Percentiles rank a stretch among this genome's conserved stretches.
Conservation (phyloP, 2,329 filamentous ascomycete species). For the Aspergillus sp. region DNA sequence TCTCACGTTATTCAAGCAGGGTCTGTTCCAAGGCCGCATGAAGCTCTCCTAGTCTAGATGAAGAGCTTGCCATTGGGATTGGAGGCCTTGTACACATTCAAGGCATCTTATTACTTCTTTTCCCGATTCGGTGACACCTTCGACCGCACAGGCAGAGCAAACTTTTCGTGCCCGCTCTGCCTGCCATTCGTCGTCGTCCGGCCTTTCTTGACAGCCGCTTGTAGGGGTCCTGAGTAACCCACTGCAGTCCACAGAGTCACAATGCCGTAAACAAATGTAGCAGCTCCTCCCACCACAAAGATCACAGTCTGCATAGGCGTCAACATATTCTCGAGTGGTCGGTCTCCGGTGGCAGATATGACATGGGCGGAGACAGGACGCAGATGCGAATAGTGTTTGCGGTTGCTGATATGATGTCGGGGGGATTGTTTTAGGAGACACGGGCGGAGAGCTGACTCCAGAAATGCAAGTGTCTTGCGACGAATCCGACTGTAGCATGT, state of each 20-base stretch:
- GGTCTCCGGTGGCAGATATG: conserved; percentile 47
- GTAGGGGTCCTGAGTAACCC: conserved; percentile 11
- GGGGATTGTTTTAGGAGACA: conserved; percentile 24
- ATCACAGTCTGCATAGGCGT: conserved; percentile 46
- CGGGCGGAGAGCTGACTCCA: conserved; percentile 22
- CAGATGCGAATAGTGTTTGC: conserved; percentile 22
- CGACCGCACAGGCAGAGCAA: conserved; percentile 44
- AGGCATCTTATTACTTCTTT: conserved; percentile 41
- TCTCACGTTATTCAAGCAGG: neutral
- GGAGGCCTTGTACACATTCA: conserved; percentile 34
- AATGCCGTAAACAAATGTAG: conserved; percentile 46
- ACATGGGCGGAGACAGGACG: conserved; percentile 39
- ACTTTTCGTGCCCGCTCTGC: conserved; percentile 32
- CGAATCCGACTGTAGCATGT: conserved; percentile 1
- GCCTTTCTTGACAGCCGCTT: conserved; percentile 6
- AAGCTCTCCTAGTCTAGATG: neutral
- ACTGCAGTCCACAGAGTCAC: conserved; percentile 36
- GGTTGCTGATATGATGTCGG: conserved; percentile 24
- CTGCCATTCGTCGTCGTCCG: neutral
- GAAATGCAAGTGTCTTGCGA: conserved; percentile 10
- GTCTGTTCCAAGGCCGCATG: neutral
- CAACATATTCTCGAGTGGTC: conserved; percentile 41
- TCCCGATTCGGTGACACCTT: conserved; percentile 40
- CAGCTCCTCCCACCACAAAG: conserved; percentile 42
- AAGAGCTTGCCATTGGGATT: conserved; percentile 17